A percentile compares a stretch with the other conserved stretches of the same genome.
Evolutionary conservation across 1,284 basidiomycete species (phyloP).

Genomic region (Heterobasidion irregulare): DNA sequence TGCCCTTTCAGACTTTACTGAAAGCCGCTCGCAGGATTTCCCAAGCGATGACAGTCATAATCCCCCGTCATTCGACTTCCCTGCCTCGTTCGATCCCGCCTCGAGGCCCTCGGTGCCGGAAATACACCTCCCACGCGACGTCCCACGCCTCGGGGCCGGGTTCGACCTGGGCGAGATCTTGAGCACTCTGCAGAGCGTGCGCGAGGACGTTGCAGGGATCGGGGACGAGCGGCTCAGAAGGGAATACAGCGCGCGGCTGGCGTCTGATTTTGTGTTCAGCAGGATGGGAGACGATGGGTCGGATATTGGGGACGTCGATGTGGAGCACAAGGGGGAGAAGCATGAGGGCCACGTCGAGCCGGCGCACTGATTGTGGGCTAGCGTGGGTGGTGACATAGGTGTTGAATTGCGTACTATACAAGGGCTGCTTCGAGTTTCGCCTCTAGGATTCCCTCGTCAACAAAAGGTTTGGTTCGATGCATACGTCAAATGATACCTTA

Average conservation of each 20-base stretch:
- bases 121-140: not conserved
- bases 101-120: not conserved
- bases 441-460: no score
- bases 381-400: no score
- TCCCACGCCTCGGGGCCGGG: not conserved
- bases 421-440: no score
- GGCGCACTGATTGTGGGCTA: no score
- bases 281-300: slow-evolving; percentile 29
- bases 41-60: no score
- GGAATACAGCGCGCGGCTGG: slow-evolving; percentile 61
- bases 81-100: not conserved
- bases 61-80: no score
- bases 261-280: slow-evolving; percentile 66
- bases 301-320: not conserved
- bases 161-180: slow-evolving; percentile 63
- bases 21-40: no score
- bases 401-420: no score
- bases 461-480: no score
- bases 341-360: not conserved
- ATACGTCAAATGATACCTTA: no score
- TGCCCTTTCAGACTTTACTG: not conserved
- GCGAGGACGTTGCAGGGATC: slow-evolving; percentile 65
- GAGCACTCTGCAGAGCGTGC: slow-evolving; percentile 58
- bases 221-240: slow-evolving; percentile 52
- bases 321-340: not conserved